A percentile compares a stretch with the other conserved stretches of the same genome.
Evolutionary conservation across 352 stramenopile species (phyloP).

Genomic region (Phytophthora colocasiae): DNA sequence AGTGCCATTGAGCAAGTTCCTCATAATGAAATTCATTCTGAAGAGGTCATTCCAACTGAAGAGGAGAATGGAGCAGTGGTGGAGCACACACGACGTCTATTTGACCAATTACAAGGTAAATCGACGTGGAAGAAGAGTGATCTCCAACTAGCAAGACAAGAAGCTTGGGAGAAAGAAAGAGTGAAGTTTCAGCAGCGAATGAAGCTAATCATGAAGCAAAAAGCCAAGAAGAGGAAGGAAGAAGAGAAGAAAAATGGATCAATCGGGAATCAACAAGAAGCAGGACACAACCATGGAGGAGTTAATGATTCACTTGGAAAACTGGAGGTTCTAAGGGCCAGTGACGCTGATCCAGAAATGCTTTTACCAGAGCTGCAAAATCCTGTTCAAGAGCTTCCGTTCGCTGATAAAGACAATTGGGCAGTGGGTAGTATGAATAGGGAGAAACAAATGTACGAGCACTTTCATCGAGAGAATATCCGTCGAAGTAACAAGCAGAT

Average conservation of each 20-base stretch:
- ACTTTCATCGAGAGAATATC: conserved; percentile 75
- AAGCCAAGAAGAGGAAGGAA: conserved; percentile 29
- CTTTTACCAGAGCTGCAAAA: conserved; percentile 54
- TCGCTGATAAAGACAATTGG: conserved; percentile 86
- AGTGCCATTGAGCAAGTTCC: conserved; percentile 16
- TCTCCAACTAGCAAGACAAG: conserved; percentile 67
- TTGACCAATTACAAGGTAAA: conserved; percentile 72
- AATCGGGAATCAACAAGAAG: conserved; percentile 27
- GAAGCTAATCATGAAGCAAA: conserved; percentile 71
- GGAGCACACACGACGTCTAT: conserved; percentile 51
- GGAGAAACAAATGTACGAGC: conserved; percentile 76
- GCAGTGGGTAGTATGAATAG: conserved; percentile 75
- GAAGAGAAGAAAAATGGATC: conserved; percentile 4
- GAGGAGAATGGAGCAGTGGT: conserved; percentile 11
- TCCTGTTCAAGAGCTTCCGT: conserved; percentile 56
- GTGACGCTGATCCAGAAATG: conserved; percentile 20
- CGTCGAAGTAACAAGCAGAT: conserved; percentile 61
- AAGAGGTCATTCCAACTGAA: background rate
- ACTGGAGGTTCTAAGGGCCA: conserved; percentile 20
- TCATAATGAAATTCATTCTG: background rate
- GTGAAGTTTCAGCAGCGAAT: conserved; percentile 77
- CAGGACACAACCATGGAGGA: conserved; percentile 8
- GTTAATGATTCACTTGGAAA: conserved; percentile 36
- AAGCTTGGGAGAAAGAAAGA: conserved; percentile 70
- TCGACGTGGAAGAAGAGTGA: conserved; percentile 81